Percentiles rank a stretch among this genome's conserved stretches.
phyloP scores from a whole-genome alignment of 2,329 filamentous ascomycete genomes.

The Fusarium udum region DNA sequence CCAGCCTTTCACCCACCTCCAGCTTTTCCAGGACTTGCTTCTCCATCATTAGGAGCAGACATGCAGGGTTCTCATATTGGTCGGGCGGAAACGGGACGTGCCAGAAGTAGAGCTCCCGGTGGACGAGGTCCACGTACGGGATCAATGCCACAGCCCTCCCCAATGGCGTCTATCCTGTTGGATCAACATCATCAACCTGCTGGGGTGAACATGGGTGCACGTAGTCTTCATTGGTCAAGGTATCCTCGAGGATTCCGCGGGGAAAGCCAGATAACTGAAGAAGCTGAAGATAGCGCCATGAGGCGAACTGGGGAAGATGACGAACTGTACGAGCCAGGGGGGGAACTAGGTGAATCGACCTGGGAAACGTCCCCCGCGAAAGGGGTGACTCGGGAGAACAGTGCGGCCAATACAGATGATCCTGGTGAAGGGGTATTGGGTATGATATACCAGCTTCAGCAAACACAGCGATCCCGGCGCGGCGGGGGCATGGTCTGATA shows the following conservation, averaged over 20 bases:
- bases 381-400: constrained; percentile 62
- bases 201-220: constrained; percentile 55
- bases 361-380: constrained; percentile 67
- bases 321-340: constrained; percentile 61
- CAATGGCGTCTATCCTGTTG: constrained; percentile 77
- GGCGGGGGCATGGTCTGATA: constrained; percentile 50
- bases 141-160: constrained; percentile 63
- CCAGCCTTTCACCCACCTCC: constrained; percentile 78
- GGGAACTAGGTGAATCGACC: constrained; percentile 65
- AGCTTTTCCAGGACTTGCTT: constrained; percentile 75
- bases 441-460: constrained; percentile 67
- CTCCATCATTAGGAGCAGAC: constrained; percentile 66
- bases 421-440: constrained; percentile 65
- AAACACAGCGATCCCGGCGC: constrained; percentile 63
- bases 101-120: constrained; percentile 52
- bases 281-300: constrained; percentile 57
- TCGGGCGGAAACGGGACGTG: constrained; percentile 57
- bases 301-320: constrained; percentile 61
- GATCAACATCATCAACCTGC: constrained; percentile 80
- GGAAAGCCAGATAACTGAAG: constrained; percentile 64
- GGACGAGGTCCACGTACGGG: constrained; percentile 47
- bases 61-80: constrained; percentile 59
- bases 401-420: constrained; percentile 56
- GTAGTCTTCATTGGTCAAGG: constrained; percentile 59
- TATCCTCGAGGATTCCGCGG: constrained; percentile 56